Conservation (phyloP, 2,329 filamentous ascomycete genomes). For the Monosporascus sp. region DNA sequence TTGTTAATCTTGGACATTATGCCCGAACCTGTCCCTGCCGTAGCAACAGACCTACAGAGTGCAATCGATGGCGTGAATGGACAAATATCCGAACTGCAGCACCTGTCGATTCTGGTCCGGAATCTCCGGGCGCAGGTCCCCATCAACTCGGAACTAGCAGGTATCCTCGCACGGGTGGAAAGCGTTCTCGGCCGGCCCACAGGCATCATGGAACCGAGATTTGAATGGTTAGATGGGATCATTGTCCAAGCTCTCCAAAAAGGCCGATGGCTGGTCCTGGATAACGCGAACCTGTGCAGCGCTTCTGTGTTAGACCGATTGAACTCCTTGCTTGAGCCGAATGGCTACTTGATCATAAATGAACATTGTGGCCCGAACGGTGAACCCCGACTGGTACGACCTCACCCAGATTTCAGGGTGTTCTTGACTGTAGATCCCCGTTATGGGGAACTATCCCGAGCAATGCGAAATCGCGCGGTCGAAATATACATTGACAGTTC, state of each 20-base stretch:
- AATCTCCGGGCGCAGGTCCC: constrained; percentile 37
- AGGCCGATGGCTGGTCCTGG: constrained; percentile 89
- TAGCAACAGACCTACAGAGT: constrained; percentile 47
- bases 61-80: constrained; percentile 39
- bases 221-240: constrained; percentile 94
- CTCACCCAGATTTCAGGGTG: constrained; percentile 83
- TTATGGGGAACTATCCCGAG: constrained; percentile 88
- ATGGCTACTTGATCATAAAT: constrained; percentile 84
- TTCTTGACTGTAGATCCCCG: constrained; percentile 91
- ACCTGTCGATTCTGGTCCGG: constrained; percentile 34
- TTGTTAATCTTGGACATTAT: constrained; percentile 43
- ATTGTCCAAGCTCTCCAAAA: constrained; percentile 81
- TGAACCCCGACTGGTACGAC: constrained; percentile 70
- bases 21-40: constrained; percentile 40
- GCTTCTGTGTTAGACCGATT: constrained; percentile 90
- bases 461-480: constrained; percentile 92
- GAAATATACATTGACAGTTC: constrained; percentile 71
- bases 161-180: constrained; percentile 43
- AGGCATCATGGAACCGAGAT: constrained; percentile 68
- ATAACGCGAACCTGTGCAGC: constrained; percentile 96
- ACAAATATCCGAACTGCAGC: constrained; percentile 32
- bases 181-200: constrained; percentile 48
- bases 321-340: constrained; percentile 89
- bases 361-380: constrained; percentile 84
- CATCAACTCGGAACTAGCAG: constrained; percentile 40